A percentile compares a stretch with the other conserved stretches of the same genome.
Evolutionary conservation across 192 early-diverging fungal species (phyloP).

Genomic region (Physocladia obscura): DNA sequence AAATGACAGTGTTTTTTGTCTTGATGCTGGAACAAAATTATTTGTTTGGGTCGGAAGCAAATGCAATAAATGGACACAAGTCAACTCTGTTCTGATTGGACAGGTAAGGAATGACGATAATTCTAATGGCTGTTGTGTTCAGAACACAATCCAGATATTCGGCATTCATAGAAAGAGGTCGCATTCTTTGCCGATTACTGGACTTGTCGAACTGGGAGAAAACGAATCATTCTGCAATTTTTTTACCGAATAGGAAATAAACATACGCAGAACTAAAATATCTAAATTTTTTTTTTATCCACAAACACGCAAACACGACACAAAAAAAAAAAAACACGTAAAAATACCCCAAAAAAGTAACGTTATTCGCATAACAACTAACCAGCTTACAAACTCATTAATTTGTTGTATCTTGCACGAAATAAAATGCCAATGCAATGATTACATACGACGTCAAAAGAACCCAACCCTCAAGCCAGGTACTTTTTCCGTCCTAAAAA

Average conservation of each 20-base stretch:
- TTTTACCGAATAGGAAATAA: no score
- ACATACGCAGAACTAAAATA: no score
- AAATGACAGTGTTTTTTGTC: slow-evolving; percentile 65
- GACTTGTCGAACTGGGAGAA: slow-evolving; percentile 20
- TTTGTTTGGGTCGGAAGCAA: slow-evolving; percentile 38
- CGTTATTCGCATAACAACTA: no score
- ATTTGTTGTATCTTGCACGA: slow-evolving; percentile 25
- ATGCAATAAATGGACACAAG: background rate
- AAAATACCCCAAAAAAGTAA: no score
- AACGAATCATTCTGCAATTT: slow-evolving; percentile 27
- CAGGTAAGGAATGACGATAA: no score
- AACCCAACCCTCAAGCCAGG: slow-evolving; percentile 90
- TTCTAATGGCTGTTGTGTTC: no score
- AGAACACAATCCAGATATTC: no score
- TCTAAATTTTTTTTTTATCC: no score
- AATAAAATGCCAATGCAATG: slow-evolving; percentile 80
- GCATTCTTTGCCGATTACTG: background rate
- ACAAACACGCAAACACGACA: no score
- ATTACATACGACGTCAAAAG: slow-evolving; percentile 81
- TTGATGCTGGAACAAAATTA: slow-evolving; percentile 55
- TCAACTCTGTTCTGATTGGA: slow-evolving; percentile 10
- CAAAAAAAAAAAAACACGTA: no score
- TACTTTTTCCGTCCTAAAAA: slow-evolving; percentile 75
- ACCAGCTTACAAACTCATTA: no score
- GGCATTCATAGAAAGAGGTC: no score